Percentiles rank a stretch among this genome's conserved stretches.
Evolutionary conservation across 768 basidiomycete species (phyloP).

Genomic region (Amanita inopinata): DNA sequence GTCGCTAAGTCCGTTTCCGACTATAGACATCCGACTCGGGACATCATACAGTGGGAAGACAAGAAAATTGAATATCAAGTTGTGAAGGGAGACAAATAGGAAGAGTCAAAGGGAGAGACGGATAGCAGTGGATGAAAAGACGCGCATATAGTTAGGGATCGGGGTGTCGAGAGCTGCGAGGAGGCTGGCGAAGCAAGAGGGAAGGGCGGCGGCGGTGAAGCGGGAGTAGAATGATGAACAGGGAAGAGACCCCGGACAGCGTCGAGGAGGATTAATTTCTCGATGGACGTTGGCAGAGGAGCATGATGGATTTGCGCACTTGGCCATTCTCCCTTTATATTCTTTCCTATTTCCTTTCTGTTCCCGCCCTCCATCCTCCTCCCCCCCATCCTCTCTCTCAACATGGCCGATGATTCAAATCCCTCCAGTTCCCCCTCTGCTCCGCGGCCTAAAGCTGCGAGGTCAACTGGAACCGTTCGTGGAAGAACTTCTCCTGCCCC

Average conservation of each 20-base stretch:
- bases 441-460: constrained; percentile 31
- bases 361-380: constrained; percentile 14
- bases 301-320: constrained; percentile 11
- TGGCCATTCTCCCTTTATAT: constrained; percentile 18
- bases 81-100: background rate
- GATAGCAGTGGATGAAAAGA: background rate
- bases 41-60: background rate
- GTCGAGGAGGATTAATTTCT: constrained; percentile 6
- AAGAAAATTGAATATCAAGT: background rate
- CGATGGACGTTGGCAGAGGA: constrained; percentile 1
- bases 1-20: too few species aligned
- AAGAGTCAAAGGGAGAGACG: too few species aligned
- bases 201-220: background rate
- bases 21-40: background rate
- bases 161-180: background rate
- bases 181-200: background rate
- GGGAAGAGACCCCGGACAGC: constrained; percentile 9
- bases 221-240: background rate
- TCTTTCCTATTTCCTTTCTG: constrained; percentile 14
- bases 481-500: constrained; percentile 40
- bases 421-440: constrained; percentile 28
- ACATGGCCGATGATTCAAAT: constrained; percentile 30
- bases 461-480: constrained; percentile 35
- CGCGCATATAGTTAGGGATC: background rate
- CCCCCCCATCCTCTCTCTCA: constrained; percentile 15